A percentile compares a stretch with the other conserved stretches of the same genome.
Conservation (phyloP, 2,329 filamentous ascomycete species). For the Fusarium musae region DNA sequence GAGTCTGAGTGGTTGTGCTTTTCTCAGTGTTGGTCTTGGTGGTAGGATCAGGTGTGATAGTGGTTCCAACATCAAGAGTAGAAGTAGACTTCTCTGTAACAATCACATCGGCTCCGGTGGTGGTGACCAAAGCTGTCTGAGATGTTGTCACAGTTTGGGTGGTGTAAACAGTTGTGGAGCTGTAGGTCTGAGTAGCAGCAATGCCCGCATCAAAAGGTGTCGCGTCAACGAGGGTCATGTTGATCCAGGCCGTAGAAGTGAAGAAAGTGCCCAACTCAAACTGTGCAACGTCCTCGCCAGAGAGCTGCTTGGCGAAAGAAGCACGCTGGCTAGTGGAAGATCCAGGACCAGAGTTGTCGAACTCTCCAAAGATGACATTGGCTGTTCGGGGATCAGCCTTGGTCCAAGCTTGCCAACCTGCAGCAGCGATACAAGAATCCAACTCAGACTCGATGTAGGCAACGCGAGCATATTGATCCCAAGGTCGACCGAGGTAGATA, state of each 20-base stretch:
- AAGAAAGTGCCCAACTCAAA: slow-evolving; percentile 38
- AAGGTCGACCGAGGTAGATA: slow-evolving; percentile 38
- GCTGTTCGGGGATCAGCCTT: slow-evolving; percentile 36
- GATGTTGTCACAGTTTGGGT: slow-evolving; percentile 29
- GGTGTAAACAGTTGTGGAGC: slow-evolving; percentile 33
- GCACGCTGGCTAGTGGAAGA: slow-evolving; percentile 32
- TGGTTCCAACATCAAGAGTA: slow-evolving; percentile 34
- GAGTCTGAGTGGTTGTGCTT: slow-evolving; percentile 28
- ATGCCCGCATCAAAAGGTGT: slow-evolving; percentile 34
- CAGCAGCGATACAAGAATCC: slow-evolving; percentile 12
- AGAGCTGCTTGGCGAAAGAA: slow-evolving; percentile 35
- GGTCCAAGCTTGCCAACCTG: slow-evolving; percentile 38
- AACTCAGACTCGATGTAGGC: slow-evolving; percentile 38
- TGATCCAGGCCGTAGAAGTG: slow-evolving; percentile 35
- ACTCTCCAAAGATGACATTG: slow-evolving; percentile 36
- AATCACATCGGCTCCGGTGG: slow-evolving; percentile 16
- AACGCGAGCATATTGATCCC: slow-evolving; percentile 39
- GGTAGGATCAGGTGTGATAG: slow-evolving; percentile 30
- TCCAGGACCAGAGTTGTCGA: slow-evolving; percentile 34
- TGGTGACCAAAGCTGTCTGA: slow-evolving; percentile 31
- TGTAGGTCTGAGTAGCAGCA: slow-evolving; percentile 9
- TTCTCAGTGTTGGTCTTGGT: slow-evolving; percentile 33
- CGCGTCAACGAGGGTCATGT: slow-evolving; percentile 33
- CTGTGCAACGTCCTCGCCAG: slow-evolving; percentile 3
- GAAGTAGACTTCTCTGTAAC: slow-evolving; percentile 30